These are phyloP conservation scores for Colletotrichum lentis DNA, from an alignment of 2,329 filamentous ascomycete species.

Conservation along the genomic window DNA sequence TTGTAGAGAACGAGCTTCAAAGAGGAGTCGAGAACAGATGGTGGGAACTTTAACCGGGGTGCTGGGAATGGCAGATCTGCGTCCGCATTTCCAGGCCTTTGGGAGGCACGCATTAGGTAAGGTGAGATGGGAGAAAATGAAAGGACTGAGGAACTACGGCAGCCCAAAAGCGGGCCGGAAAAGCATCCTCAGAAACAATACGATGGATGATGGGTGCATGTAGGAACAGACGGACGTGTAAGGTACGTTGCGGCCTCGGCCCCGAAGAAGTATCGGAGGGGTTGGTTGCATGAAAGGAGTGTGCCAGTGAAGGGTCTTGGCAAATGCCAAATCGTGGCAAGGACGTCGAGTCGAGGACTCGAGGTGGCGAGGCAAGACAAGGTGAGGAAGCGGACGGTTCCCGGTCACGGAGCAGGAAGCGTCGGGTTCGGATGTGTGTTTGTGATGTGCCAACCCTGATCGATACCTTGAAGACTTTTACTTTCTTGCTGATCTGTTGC, in stretches of 20 bases:
- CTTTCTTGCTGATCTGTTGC: background rate
- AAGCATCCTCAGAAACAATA: constrained; percentile 1
- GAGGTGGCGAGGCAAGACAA: constrained; percentile 23
- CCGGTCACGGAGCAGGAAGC: constrained; percentile 2
- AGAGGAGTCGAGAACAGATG: background rate
- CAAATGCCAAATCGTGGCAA: constrained; percentile 17
- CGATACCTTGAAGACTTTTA: constrained; percentile 3
- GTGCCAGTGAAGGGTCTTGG: constrained; percentile 16
- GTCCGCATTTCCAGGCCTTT: constrained; percentile 5
- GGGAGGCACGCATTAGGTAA: constrained; percentile 9
- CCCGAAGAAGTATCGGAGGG: constrained; percentile 26
- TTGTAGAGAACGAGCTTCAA: background rate
- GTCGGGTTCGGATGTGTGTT: constrained; percentile 16
- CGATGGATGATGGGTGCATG: background rate
- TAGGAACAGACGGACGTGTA: constrained; percentile 9
- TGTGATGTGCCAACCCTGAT: background rate
- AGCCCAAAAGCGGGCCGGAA: background rate
- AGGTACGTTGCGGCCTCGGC: constrained; percentile 27
- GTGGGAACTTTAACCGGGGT: background rate
- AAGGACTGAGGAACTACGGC: background rate
- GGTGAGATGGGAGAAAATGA: background rate
- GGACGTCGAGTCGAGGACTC: background rate
- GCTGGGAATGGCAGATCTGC: constrained; percentile 9
- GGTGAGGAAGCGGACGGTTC: background rate
- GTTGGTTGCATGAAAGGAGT: constrained; percentile 17